Conservation (phyloP, 2,329 filamentous ascomycete genomes). For the Magnaporthiopsis rhizophila region DNA sequence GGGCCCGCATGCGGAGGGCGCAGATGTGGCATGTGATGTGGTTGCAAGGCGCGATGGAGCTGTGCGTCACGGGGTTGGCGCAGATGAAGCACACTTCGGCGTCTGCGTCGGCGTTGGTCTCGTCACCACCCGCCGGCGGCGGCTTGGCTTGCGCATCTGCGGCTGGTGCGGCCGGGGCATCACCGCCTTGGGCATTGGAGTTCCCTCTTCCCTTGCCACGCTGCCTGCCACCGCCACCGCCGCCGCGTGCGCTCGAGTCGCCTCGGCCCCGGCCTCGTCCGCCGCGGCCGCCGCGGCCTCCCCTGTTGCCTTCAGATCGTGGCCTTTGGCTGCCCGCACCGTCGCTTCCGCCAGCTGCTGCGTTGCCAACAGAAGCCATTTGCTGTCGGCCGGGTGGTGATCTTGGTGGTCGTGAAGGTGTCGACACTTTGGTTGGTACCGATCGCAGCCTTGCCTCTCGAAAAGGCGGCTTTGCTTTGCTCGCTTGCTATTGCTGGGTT, state of each 20-base stretch:
- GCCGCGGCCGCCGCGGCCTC: constrained; percentile 34
- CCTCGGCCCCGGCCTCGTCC: constrained; percentile 23
- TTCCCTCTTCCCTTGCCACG: constrained; percentile 1
- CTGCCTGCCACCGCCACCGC: constrained; percentile 19
- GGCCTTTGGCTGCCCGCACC: constrained; percentile 12
- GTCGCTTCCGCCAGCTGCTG: constrained; percentile 6
- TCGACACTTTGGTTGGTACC: background rate
- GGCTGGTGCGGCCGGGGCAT: background rate
- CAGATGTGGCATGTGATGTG: constrained; percentile 97
- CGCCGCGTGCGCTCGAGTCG: constrained; percentile 24
- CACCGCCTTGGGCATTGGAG: background rate
- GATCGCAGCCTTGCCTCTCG: background rate
- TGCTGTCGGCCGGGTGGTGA: background rate
- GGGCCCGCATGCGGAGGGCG: constrained; percentile 76
- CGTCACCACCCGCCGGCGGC: constrained; percentile 6
- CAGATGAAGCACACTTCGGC: constrained; percentile 96
- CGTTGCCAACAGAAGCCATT: constrained; percentile 9
- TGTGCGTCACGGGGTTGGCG: constrained; percentile 80
- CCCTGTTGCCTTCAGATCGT: constrained; percentile 27
- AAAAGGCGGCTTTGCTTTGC: background rate
- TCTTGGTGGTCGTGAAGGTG: background rate
- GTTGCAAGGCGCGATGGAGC: constrained; percentile 87
- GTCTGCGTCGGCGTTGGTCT: constrained; percentile 38
- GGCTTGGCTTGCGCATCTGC: constrained; percentile 7
- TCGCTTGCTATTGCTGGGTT: background rate